Percentiles rank a stretch among this genome's conserved stretches.
Conservation (phyloP, 345 rosid genomes). For the Lenwebbia sp. region DNA sequence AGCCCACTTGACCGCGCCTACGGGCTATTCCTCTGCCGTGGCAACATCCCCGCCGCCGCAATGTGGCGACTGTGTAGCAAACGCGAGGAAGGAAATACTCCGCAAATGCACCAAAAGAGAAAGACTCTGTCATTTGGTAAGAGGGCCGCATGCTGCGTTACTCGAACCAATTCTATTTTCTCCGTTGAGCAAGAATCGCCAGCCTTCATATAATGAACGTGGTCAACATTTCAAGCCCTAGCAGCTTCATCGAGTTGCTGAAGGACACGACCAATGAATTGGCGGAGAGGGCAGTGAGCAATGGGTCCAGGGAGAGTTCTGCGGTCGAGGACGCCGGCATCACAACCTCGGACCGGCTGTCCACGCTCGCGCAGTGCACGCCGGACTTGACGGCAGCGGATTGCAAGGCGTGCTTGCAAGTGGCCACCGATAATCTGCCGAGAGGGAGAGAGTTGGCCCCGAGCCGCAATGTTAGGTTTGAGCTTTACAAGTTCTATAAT, state of each 20-base stretch:
- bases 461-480: slow-evolving; percentile 33
- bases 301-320: slow-evolving; percentile 18
- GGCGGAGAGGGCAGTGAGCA: neutral
- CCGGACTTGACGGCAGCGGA: slow-evolving; percentile 22
- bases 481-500: slow-evolving; percentile 22
- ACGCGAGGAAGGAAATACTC: slow-evolving; percentile 2
- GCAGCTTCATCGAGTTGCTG: slow-evolving; percentile 1
- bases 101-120: slow-evolving; percentile 6
- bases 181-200: neutral
- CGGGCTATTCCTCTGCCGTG: slow-evolving; percentile 28
- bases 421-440: slow-evolving; percentile 2
- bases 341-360: slow-evolving; percentile 9
- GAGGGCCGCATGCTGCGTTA: slow-evolving; percentile 18
- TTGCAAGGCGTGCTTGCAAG: slow-evolving; percentile 23
- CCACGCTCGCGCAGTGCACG: slow-evolving; percentile 39
- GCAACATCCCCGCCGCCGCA: neutral
- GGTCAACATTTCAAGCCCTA: neutral
- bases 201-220: neutral
- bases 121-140: slow-evolving; percentile 10
- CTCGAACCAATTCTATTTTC: neutral
- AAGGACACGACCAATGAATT: neutral
- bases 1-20: neutral
- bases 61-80: slow-evolving; percentile 6
- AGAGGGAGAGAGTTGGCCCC: slow-evolving; percentile 17
- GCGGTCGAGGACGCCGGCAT: slow-evolving; percentile 8